phyloP scores from a whole-genome alignment of 75 land plant genomes.

The Pseudotsuga menziesii region DNA sequence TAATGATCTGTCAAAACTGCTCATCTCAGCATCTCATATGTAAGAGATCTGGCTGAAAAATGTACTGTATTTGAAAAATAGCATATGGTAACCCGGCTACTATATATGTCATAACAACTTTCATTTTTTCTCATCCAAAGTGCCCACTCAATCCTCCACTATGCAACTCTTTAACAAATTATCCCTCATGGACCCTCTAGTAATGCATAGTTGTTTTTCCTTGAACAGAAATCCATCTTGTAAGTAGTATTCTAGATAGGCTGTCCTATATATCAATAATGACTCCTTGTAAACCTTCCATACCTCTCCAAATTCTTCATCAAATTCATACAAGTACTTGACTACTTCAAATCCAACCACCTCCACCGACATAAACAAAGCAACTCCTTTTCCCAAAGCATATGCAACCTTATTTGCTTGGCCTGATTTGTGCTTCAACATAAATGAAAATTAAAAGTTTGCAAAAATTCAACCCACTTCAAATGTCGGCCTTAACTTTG shows the following conservation, averaged over 20 bases:
- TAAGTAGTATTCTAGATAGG: background rate
- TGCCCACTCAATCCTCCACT: too few species aligned
- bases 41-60: too few species aligned
- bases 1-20: too few species aligned
- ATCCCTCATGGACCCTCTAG: too few species aligned
- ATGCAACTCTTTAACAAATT: too few species aligned
- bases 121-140: too few species aligned
- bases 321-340: background rate
- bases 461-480: background rate
- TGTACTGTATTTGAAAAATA: too few species aligned
- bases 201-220: too few species aligned
- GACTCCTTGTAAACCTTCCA: background rate
- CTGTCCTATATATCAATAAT: background rate
- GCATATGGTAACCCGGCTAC: too few species aligned
- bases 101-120: too few species aligned
- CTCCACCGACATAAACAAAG: background rate
- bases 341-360: background rate
- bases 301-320: background rate
- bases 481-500: too few species aligned
- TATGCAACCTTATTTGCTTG: background rate
- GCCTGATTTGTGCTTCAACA: background rate
- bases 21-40: too few species aligned
- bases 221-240: background rate
- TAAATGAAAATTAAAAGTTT: background rate
- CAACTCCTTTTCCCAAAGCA: background rate